phyloP scores from a whole-genome alignment of 2,329 filamentous ascomycete species.

The Pochonia chlamydosporia region DNA sequence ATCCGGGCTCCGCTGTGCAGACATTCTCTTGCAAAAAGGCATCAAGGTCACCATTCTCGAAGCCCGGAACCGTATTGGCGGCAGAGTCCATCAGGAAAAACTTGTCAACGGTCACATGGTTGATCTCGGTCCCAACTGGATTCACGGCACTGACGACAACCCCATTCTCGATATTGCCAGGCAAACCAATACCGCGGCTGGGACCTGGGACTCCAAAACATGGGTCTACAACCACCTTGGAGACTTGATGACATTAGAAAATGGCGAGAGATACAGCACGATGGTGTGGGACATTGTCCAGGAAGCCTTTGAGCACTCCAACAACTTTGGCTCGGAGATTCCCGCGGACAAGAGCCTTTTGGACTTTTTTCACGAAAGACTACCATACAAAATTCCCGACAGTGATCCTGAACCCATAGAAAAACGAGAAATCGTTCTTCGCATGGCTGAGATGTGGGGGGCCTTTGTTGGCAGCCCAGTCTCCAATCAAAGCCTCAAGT shows the following conservation, averaged over 20 bases:
- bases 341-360: constrained; percentile 40
- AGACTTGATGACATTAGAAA: constrained; percentile 36
- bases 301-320: constrained; percentile 61
- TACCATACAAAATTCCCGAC: constrained; percentile 41
- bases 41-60: constrained; percentile 66
- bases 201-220: constrained; percentile 45
- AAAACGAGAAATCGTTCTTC: constrained; percentile 38
- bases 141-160: constrained; percentile 67
- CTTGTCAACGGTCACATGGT: constrained; percentile 43
- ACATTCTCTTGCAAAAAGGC: constrained; percentile 58
- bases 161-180: constrained; percentile 63
- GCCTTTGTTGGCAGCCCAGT: constrained; percentile 64
- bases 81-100: constrained; percentile 50
- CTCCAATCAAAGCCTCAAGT: constrained; percentile 62
- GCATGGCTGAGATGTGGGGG: constrained; percentile 62
- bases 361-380: constrained; percentile 46
- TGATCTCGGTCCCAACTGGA: constrained; percentile 73
- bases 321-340: constrained; percentile 46
- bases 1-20: constrained; percentile 64
- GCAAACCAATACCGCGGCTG: constrained; percentile 47
- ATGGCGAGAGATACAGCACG: constrained; percentile 41
- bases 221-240: constrained; percentile 54
- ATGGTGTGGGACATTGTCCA: constrained; percentile 64
- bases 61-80: constrained; percentile 60
- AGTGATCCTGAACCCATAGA: constrained; percentile 31